Conservation (phyloP, 2,329 filamentous ascomycete genomes). For the Fusarium guadeloupense region DNA sequence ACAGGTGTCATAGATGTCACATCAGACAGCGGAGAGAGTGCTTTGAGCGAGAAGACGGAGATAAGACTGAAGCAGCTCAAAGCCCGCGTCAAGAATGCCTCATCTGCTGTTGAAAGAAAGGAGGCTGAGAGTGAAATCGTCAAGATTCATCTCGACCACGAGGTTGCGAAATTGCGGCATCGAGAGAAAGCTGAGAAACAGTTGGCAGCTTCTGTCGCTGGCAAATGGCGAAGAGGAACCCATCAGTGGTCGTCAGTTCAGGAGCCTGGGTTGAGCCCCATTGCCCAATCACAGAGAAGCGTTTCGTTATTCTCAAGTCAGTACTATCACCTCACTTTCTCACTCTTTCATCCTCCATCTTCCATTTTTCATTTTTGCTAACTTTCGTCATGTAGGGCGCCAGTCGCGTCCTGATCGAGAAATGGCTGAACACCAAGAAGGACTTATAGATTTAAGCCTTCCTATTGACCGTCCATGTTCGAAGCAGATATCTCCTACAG, state of each 20-base stretch:
- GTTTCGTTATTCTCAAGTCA: conserved; percentile 37
- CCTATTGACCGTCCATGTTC: not conserved
- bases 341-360: too few species aligned
- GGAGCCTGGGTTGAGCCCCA: conserved; percentile 60
- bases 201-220: conserved; percentile 41
- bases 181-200: conserved; percentile 54
- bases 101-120: conserved; percentile 53
- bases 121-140: conserved; percentile 58
- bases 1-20: conserved; percentile 64
- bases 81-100: conserved; percentile 48
- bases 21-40: conserved; percentile 57
- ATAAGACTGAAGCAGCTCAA: conserved; percentile 47
- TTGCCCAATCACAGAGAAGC: conserved; percentile 53
- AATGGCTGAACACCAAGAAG: not conserved
- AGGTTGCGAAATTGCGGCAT: conserved; percentile 54
- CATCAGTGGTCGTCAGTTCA: conserved; percentile 62
- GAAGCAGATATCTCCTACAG: not conserved
- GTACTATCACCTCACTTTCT: too few species aligned
- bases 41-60: conserved; percentile 44
- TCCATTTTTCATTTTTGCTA: conserved; percentile 1
- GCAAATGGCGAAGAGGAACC: conserved; percentile 57
- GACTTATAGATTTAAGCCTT: conserved; percentile 23
- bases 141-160: conserved; percentile 42
- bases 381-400: conserved; percentile 17
- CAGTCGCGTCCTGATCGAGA: not conserved